Conservation (phyloP, 2,329 filamentous ascomycete genomes). For the Ophiostoma novo-ulmi region DNA sequence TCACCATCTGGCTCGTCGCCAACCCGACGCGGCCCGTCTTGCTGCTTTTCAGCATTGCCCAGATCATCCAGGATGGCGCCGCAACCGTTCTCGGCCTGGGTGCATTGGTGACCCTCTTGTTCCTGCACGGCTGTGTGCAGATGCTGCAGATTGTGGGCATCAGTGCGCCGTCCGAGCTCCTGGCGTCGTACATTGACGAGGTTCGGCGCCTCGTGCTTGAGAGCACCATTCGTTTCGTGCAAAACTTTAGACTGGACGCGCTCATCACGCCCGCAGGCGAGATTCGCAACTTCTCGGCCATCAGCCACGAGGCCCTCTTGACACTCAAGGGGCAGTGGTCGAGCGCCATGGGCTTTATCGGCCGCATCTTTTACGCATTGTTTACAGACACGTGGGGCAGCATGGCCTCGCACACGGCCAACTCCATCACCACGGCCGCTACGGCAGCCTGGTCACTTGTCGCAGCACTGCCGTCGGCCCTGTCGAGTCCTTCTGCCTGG, state of each 20-base stretch:
- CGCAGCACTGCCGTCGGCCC: conserved; percentile 33
- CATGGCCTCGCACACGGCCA: conserved; percentile 28
- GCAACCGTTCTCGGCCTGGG: conserved; percentile 59
- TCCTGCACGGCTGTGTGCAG: conserved; percentile 28
- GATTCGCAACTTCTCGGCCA: conserved; percentile 69
- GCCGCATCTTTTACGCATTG: conserved; percentile 40
- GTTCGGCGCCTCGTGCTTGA: conserved; percentile 42
- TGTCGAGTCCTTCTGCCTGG: conserved; percentile 51
- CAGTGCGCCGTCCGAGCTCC: conserved; percentile 24
- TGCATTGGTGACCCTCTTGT: conserved; percentile 37
- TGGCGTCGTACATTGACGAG: conserved; percentile 27
- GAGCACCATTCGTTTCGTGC: conserved; percentile 45
- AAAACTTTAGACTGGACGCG: conserved; percentile 47
- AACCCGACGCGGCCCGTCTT: conserved; percentile 74
- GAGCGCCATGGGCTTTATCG: conserved; percentile 39
- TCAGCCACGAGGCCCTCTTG: conserved; percentile 66
- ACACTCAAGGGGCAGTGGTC: conserved; percentile 52
- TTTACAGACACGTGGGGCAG: conserved; percentile 36
- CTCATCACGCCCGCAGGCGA: conserved; percentile 52
- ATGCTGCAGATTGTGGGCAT: conserved; percentile 34
- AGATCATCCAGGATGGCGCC: conserved; percentile 69
- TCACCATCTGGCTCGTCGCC: conserved; percentile 72
- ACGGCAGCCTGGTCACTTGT: conserved; percentile 31
- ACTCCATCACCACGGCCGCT: conserved; percentile 27
- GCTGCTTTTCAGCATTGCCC: conserved; percentile 67